Conservation (phyloP, 768 basidiomycete genomes). For the Crepidotus variabilis region DNA sequence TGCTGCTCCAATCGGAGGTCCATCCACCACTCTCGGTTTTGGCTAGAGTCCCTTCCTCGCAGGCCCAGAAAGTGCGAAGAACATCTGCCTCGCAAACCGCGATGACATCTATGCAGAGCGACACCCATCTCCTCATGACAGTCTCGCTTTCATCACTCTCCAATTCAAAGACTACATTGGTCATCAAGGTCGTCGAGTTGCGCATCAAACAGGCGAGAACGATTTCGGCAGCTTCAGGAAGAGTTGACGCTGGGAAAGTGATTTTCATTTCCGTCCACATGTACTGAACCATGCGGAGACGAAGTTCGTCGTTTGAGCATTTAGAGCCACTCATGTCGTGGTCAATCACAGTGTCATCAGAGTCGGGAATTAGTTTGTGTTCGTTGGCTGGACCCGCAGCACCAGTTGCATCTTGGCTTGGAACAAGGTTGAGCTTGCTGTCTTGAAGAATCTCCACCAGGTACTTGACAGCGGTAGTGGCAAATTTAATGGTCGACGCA, state of each 20-base stretch:
- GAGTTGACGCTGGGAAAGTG: constrained; percentile 36
- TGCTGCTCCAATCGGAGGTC: constrained; percentile 35
- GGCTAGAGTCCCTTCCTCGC: constrained; percentile 14
- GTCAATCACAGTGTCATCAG: constrained; percentile 1
- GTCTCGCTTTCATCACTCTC: constrained; percentile 27
- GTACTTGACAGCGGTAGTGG: constrained; percentile 34
- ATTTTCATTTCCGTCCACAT: constrained; percentile 50
- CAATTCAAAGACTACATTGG: constrained; percentile 29
- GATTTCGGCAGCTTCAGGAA: constrained; percentile 39
- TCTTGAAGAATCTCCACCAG: constrained; percentile 49
- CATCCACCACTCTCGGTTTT: constrained; percentile 16
- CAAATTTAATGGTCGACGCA: constrained; percentile 34
- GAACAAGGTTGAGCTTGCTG: constrained; percentile 36
- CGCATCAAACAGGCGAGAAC: constrained; percentile 48
- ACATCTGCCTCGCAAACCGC: constrained; percentile 42
- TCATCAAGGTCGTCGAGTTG: constrained; percentile 29
- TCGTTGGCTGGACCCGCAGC: constrained; percentile 1
- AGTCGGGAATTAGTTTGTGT: constrained; percentile 12
- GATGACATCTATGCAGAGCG: constrained; percentile 52
- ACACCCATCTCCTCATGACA: constrained; percentile 55
- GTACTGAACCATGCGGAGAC: constrained; percentile 52
- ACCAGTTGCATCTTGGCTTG: constrained; percentile 16
- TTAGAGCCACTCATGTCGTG: constrained; percentile 9
- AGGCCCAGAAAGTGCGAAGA: constrained; percentile 55
- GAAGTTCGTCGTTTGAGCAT: constrained; percentile 45